Evolutionary conservation across 2,329 filamentous ascomycete species (phyloP).

Genomic region (Zymoseptoria ardabiliae): DNA sequence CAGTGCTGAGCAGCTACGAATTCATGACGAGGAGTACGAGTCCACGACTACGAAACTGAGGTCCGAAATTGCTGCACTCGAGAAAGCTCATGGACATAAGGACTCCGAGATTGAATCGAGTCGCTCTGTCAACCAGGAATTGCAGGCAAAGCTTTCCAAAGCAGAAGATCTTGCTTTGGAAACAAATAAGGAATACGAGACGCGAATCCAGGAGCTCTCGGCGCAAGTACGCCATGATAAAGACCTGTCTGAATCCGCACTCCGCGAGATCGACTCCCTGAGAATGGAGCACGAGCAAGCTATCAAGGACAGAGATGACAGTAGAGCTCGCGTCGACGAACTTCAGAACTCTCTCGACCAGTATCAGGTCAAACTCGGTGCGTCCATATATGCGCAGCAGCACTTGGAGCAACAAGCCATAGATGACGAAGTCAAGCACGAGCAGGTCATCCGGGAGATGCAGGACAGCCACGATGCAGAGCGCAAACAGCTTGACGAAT

Average conservation of each 20-base stretch:
- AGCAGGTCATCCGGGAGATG: conserved; percentile 1
- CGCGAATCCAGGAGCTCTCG: conserved; percentile 6
- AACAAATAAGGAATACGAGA: conserved; percentile 1
- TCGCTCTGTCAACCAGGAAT: not conserved
- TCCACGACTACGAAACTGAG: conserved; percentile 11
- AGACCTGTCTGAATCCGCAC: conserved; percentile 6
- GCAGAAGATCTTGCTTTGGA: conserved; percentile 10
- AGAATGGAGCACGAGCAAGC: conserved; percentile 6
- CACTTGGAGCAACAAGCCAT: conserved; percentile 7
- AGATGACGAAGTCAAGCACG: conserved; percentile 5
- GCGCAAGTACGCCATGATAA: conserved; percentile 13
- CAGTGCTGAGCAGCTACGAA: conserved; percentile 13
- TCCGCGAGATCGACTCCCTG: conserved; percentile 6
- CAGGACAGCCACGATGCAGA: conserved; percentile 3
- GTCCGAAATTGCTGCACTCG: conserved; percentile 6
- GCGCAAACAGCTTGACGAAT: not conserved
- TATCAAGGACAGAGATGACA: conserved; percentile 5
- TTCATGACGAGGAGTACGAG: conserved; percentile 14
- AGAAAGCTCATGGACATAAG: conserved; percentile 1
- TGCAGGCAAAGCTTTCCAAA: conserved; percentile 14
- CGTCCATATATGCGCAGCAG: conserved; percentile 2
- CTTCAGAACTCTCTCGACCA: conserved; percentile 8
- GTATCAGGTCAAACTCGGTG: conserved; percentile 7
- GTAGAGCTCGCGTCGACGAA: not conserved
- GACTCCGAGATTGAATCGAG: not conserved